Percentiles rank a stretch among this genome's conserved stretches.
Conservation (phyloP, 768 basidiomycete genomes). For the Jaapia argillacea region DNA sequence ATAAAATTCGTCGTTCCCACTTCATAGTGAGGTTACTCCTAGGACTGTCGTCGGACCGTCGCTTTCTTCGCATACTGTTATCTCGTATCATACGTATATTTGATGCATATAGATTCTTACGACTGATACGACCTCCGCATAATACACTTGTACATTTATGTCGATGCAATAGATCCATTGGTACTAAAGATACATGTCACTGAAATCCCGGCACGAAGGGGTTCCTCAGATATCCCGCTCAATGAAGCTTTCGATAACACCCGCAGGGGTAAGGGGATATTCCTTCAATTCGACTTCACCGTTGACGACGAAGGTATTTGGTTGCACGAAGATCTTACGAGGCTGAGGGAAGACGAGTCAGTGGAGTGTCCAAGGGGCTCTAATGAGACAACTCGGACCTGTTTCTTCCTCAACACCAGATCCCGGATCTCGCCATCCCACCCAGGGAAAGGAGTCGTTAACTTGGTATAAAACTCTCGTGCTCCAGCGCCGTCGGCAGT, state of each 20-base stretch:
- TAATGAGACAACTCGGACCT: conserved; percentile 30
- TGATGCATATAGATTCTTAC: too few species aligned
- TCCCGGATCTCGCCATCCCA: conserved; percentile 75
- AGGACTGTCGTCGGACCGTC: too few species aligned
- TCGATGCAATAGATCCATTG: too few species aligned
- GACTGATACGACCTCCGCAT: too few species aligned
- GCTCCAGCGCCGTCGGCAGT: conserved; percentile 78
- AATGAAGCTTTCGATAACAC: conserved; percentile 75
- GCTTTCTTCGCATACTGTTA: too few species aligned
- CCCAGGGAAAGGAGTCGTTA: conserved; percentile 61
- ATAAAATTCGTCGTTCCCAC: too few species aligned
- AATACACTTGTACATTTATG: too few species aligned
- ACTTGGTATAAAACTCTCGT: conserved; percentile 66
- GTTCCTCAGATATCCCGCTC: conserved; percentile 45
- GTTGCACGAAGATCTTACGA: conserved; percentile 79
- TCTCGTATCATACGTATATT: too few species aligned
- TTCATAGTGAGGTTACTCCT: too few species aligned
- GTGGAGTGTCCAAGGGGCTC: neutral
- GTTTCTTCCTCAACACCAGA: conserved; percentile 70
- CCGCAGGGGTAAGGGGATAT: conserved; percentile 63
- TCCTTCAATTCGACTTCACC: conserved; percentile 70
- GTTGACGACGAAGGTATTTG: conserved; percentile 61
- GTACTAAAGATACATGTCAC: too few species aligned
- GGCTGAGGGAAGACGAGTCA: conserved; percentile 33
- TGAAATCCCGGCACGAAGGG: too few species aligned